Base-by-base conservation (phyloP, 768 basidiomycete species). In the Amanita molliuscula region DNA sequence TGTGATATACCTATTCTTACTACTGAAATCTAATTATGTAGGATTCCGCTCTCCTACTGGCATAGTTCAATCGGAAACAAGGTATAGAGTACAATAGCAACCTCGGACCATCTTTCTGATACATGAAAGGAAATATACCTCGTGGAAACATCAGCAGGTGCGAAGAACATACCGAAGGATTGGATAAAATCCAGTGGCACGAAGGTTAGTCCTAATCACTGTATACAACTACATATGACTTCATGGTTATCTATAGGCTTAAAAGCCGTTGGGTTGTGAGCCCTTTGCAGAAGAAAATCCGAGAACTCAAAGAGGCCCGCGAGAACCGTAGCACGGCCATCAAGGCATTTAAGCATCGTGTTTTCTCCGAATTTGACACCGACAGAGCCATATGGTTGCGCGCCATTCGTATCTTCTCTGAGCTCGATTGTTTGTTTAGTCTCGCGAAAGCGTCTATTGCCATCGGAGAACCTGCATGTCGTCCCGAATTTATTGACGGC, bases 341-440 rank as follows among this genome's bases (percentile, higher is more conserved):
- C 67, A 92, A 86, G 62, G 75, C 79, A 8, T 99, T 97, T 71
- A 88, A 84, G 61, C 76, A 71, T 59, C 78, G 82, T 34, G 68
- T 94, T 15, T 95, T 75, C 57, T 76, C 71, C 25, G 88, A 91
- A 65, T 93, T 94, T 58, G 88, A 91, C 61, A 65, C 74, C 3
- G 88, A 94, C 60, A 81, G 88, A 38, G 72, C 77, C 11, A 66
- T 84, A 13, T 95, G 90, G 89, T 66, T 93, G 59, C 79, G 82
- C n/a, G 80, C 84, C 9, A 75, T 93, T 54, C 80, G 89, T 33
- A 82, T 90, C 13, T 76, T 95, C 44, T 86, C 96, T 6, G 94
- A 99, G 67, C 73, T 99, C n/a, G 96, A 99, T 64, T 99, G 96
- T 64, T 68, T 99, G 18, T 81, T 95, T 63, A 90, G 89, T 56